Conservation (phyloP, 2,329 filamentous ascomycete species). For the Penicillium sp. region DNA sequence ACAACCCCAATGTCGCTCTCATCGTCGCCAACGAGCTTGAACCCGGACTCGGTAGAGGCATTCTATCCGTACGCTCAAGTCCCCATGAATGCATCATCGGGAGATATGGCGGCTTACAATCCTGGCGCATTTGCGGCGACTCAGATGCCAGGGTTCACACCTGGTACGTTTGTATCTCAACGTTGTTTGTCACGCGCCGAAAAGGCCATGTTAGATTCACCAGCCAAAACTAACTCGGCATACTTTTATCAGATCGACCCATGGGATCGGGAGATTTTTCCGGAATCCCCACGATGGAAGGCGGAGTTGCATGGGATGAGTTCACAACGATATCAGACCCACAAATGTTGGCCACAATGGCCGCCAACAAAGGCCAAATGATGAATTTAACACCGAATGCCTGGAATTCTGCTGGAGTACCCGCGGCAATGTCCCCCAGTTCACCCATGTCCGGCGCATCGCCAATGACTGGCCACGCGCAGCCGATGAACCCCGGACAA, state of each 20-base stretch:
- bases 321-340: constrained; percentile 46
- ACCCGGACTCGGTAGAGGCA: constrained; percentile 43
- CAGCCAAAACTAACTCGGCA: not conserved
- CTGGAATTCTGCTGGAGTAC: constrained; percentile 39
- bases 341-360: constrained; percentile 43
- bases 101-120: constrained; percentile 44
- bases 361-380: constrained; percentile 40
- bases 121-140: constrained; percentile 38
- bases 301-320: constrained; percentile 47
- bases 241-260: constrained; percentile 34
- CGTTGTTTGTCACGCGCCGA: not conserved
- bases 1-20: constrained; percentile 57
- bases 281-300: constrained; percentile 40
- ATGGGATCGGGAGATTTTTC: constrained; percentile 39
- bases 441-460: constrained; percentile 40
- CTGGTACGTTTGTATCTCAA: constrained; percentile 40
- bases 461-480: constrained; percentile 41
- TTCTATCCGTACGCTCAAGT: constrained; percentile 47
- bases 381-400: constrained; percentile 41
- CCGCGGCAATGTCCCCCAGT: constrained; percentile 37
- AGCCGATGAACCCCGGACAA: constrained; percentile 37
- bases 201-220: not conserved
- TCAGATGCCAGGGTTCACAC: constrained; percentile 44
- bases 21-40: constrained; percentile 47
- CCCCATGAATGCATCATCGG: constrained; percentile 38